phyloP scores from a whole-genome alignment of 768 basidiomycete species.

The Termitomyces sp. region DNA sequence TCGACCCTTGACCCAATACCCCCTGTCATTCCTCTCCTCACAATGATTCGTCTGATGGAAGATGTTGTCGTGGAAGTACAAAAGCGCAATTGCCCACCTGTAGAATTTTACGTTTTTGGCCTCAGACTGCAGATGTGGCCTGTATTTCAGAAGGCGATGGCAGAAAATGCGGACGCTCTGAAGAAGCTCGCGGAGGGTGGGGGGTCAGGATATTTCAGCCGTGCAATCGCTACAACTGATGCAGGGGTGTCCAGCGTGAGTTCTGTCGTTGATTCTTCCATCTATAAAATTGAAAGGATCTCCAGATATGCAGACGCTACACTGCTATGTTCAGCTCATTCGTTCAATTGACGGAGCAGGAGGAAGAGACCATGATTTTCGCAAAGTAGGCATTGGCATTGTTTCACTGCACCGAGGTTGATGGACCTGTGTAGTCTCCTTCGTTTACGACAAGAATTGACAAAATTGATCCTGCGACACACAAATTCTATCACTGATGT shows the following conservation, averaged over 20 bases:
- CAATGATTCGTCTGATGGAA: slow-evolving; percentile 91
- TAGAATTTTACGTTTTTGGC: slow-evolving; percentile 78
- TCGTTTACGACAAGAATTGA: slow-evolving; percentile 81
- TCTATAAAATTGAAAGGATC: not conserved
- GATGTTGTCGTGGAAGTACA: slow-evolving; percentile 72
- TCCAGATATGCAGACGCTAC: slow-evolving; percentile 73
- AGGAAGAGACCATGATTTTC: slow-evolving; percentile 96
- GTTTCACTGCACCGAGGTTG: not conserved
- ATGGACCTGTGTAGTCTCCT: slow-evolving; percentile 50
- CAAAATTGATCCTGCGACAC: slow-evolving; percentile 71
- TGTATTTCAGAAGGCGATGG: slow-evolving; percentile 85
- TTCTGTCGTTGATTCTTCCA: not conserved
- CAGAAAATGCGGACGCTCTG: slow-evolving; percentile 76
- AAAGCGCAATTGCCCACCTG: slow-evolving; percentile 70
- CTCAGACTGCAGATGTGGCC: slow-evolving; percentile 92
- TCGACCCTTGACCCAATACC: slow-evolving; percentile 71
- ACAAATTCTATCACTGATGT: slow-evolving; percentile 62
- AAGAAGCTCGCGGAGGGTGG: slow-evolving; percentile 80
- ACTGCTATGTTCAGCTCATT: slow-evolving; percentile 78
- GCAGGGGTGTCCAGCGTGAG: slow-evolving; percentile 57
- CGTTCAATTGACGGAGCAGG: slow-evolving; percentile 74
- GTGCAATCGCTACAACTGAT: slow-evolving; percentile 64
- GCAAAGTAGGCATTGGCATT: slow-evolving; percentile 63
- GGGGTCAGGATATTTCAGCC: slow-evolving; percentile 57
- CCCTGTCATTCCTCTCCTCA: slow-evolving; percentile 71